These are phyloP conservation scores for Raphanus raphanistrum DNA, from an alignment of 345 rosid species.

Conservation along the genomic window DNA sequence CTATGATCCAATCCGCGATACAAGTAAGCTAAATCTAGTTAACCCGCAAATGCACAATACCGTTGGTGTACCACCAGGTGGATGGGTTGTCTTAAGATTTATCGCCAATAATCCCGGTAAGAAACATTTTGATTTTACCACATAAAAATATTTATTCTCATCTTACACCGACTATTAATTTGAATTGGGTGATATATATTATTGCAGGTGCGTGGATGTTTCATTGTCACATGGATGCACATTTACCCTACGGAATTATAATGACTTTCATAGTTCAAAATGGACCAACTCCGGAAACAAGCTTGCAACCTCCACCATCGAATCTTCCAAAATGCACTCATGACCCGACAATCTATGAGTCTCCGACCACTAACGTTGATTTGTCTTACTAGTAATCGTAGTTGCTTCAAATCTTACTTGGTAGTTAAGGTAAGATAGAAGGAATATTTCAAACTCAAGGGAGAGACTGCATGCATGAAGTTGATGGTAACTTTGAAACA, in stretches of 20 bases:
- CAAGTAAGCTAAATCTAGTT: slow-evolving; percentile 51
- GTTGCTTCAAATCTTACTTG: too few relatives aligned
- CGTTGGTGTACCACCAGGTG: slow-evolving; percentile 33
- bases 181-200: not conserved
- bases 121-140: not conserved
- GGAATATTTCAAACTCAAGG: too few relatives aligned
- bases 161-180: not conserved
- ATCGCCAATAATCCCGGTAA: slow-evolving; percentile 78
- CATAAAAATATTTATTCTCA: not conserved
- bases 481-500: too few relatives aligned
- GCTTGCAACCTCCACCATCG: slow-evolving; percentile 25
- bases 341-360: slow-evolving; percentile 5
- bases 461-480: too few relatives aligned
- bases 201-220: slow-evolving; percentile 29
- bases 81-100: slow-evolving; percentile 79
- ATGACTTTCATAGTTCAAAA: slow-evolving; percentile 33
- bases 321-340: slow-evolving; percentile 24
- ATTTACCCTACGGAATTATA: slow-evolving; percentile 17
- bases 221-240: slow-evolving; percentile 37
- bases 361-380: slow-evolving; percentile 12
- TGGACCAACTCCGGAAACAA: slow-evolving; percentile 29
- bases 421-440: too few relatives aligned
- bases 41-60: slow-evolving; percentile 54
- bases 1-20: slow-evolving; percentile 43
- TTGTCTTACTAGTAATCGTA: slow-evolving; percentile 15